Conservation (phyloP, 2,329 filamentous ascomycete species). For the Plectosphaerella sp. region DNA sequence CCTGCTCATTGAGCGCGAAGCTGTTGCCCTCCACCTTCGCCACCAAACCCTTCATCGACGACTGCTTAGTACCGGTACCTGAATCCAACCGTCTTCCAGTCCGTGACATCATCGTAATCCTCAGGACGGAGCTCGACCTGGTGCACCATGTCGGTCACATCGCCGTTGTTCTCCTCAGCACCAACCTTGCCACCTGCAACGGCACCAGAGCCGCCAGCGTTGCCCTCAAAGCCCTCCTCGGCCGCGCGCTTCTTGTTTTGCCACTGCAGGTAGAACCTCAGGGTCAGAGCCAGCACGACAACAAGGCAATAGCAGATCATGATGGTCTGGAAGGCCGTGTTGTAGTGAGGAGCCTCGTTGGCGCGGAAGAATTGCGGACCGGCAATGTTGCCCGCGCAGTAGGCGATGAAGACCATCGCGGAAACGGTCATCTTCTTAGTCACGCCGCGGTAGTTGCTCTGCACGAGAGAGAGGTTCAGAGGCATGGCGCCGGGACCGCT, state of each 20-base stretch:
- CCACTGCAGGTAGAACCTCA: conserved; percentile 44
- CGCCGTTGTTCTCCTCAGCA: conserved; percentile 12
- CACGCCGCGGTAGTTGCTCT: conserved; percentile 51
- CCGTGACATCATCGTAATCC: conserved; percentile 54
- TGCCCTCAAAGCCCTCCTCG: conserved; percentile 40
- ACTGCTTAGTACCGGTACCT: conserved; percentile 39
- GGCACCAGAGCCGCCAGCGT: conserved; percentile 33
- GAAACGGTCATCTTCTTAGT: conserved; percentile 59
- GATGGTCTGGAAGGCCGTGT: conserved; percentile 50
- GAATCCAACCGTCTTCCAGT: conserved; percentile 56
- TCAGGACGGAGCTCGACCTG: conserved; percentile 33
- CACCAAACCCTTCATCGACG: no score
- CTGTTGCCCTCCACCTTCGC: no score
- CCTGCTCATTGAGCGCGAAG: no score
- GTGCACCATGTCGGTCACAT: conserved; percentile 24
- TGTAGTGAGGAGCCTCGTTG: conserved; percentile 44
- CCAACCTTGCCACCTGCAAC: conserved; percentile 31
- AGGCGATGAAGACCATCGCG: conserved; percentile 49
- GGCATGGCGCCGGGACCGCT: conserved; percentile 50
- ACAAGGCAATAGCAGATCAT: conserved; percentile 52
- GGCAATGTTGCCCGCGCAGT: conserved; percentile 51
- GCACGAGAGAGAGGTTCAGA: conserved; percentile 49
- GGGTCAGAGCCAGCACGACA: conserved; percentile 33
- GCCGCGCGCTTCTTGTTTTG: conserved; percentile 36
- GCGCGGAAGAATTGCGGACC: conserved; percentile 52